Base-by-base conservation (phyloP, 75 land plant species). In the Pseudotsuga menziesii region DNA sequence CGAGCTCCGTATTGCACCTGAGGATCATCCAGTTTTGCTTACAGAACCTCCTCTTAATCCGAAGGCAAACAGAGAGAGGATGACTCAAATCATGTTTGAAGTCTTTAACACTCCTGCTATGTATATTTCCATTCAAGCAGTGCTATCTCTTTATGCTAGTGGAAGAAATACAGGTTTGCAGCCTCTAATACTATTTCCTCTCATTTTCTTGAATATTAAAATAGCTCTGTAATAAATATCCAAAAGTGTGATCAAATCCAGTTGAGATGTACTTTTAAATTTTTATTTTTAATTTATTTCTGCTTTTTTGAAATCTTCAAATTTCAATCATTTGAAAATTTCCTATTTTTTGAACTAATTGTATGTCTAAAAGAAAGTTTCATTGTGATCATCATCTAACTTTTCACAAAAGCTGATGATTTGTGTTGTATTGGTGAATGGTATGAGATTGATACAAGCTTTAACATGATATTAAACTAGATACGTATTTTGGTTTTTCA, bases 91-190 rank as follows among this genome's bases (percentile, higher is more conserved):
- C 57, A 84, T 84, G 86, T 84, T 84, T 61, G 86, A 84, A 80
- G 78, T 67, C 19, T 83, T 84, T 69, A 84, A 84, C 84, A 80
- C 85, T 57, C 94, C 94, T 74, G 92, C 94, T 32, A 87, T 91
- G 92, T 91, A 87, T 80, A 90, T 91, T 73, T 89, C 92, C 22
- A 88, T 91, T 32, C 92, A 91, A 77, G 94, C 94, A 39, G 94
- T 91, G 73, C 90, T 91, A n/a, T 89, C 92, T 13, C 86, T 91
- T 55, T 91, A 91, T 79, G 89, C 91, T 70, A 91, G 92, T 80
- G 93, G 93, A 71, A 84, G 93, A 72, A 91, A 92, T 57, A 89
- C 93, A 61, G 93, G 93, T 91, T 67, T 78, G 91, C 22, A 58
- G 27, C 26, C 58, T 35, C 23, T 29, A 14, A 2, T 6, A 12